phyloP scores from a whole-genome alignment of 257 asterid species.

The Anisodus tanguticus region DNA sequence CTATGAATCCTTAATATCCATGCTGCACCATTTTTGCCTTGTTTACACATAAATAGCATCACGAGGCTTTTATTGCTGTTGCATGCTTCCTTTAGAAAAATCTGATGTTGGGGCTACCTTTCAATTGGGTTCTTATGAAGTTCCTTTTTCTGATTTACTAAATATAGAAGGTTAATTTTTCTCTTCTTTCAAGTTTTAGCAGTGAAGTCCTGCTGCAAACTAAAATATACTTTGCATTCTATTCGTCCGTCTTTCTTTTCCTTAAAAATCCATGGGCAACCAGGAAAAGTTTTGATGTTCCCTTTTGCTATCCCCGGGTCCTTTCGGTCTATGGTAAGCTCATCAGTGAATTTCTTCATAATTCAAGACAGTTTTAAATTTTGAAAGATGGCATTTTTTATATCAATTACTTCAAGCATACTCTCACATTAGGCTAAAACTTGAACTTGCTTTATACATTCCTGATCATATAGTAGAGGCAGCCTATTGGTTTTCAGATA shows the following conservation, averaged over 20 bases:
- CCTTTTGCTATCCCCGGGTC: background rate
- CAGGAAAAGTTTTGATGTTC: slow-evolving; percentile 1
- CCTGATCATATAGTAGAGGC: slow-evolving; percentile 7
- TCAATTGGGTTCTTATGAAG: background rate
- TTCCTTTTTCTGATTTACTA: background rate
- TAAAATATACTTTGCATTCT: background rate
- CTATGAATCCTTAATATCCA: slow-evolving; percentile 6
- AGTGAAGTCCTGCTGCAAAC: background rate
- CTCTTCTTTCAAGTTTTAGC: slow-evolving; percentile 1
- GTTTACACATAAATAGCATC: slow-evolving; percentile 4
- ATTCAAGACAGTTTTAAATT: background rate
- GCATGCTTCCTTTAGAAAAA: background rate
- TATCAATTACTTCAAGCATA: background rate
- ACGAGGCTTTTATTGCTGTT: background rate
- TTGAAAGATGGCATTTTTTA: background rate
- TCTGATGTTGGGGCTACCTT: background rate
- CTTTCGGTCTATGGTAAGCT: background rate
- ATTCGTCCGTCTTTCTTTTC: background rate
- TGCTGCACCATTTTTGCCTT: background rate
- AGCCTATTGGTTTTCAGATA: background rate
- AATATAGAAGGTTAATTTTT: background rate
- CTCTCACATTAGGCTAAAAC: slow-evolving; percentile 17
- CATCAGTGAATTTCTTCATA: background rate
- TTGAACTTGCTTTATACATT: slow-evolving; percentile 11
- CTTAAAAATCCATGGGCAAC: slow-evolving; percentile 21